phyloP scores from a whole-genome alignment of 192 early-diverging fungal species.

The Backusella australiensis region DNA sequence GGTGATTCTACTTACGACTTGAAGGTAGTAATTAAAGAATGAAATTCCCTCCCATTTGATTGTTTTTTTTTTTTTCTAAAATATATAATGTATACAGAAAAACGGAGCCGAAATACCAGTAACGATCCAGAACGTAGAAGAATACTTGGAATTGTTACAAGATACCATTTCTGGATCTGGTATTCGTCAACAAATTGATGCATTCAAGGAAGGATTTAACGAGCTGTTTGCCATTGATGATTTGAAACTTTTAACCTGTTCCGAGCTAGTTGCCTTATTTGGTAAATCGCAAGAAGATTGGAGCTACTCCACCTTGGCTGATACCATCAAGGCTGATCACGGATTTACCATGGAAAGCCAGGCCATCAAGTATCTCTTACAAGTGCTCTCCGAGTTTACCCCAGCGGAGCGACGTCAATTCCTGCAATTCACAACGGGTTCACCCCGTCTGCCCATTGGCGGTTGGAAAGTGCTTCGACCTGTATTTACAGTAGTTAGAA shows the following conservation, averaged over 20 bases:
- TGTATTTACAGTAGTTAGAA: conserved; percentile 85
- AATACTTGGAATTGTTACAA: conserved; percentile 69
- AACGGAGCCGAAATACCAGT: conserved; percentile 66
- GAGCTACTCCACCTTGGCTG: conserved; percentile 61
- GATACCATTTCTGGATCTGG: conserved; percentile 65
- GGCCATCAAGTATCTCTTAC: conserved; percentile 60
- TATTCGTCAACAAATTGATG: conserved; percentile 65
- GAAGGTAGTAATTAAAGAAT: conserved; percentile 25
- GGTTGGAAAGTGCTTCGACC: conserved; percentile 80
- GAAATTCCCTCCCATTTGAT: background rate
- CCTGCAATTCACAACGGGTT: conserved; percentile 86
- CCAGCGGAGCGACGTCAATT: conserved; percentile 68
- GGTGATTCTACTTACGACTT: conserved; percentile 75
- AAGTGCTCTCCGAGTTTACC: conserved; percentile 67
- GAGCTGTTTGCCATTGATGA: conserved; percentile 71
- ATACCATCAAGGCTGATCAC: conserved; percentile 80
- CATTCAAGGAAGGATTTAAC: conserved; percentile 82
- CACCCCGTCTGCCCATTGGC: conserved; percentile 86
- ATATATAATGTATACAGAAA: conserved; percentile 9
- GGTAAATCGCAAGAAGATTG: conserved; percentile 77
- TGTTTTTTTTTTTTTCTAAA: background rate
- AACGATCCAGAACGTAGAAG: conserved; percentile 78
- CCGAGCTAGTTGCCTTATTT: conserved; percentile 72
- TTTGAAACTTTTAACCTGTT: conserved; percentile 65
- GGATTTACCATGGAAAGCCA: conserved; percentile 75